phyloP scores from a whole-genome alignment of 768 basidiomycete genomes.

The Phaffia tasmanica region DNA sequence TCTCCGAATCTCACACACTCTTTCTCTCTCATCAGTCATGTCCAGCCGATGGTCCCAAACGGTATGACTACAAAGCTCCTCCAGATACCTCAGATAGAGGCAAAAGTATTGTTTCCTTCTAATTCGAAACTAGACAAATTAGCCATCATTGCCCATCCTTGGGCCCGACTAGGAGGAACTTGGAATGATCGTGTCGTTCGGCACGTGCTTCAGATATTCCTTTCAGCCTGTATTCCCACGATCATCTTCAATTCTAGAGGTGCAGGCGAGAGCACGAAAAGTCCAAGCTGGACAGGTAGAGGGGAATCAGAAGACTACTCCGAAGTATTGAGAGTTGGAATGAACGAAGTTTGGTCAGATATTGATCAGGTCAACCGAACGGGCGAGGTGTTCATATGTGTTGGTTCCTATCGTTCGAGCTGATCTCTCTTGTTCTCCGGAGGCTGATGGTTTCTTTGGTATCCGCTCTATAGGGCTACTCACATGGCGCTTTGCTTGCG shows the following conservation, averaged over 20 bases:
- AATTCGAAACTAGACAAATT: not conserved
- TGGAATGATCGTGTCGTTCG: conserved; percentile 5
- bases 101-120: not conserved
- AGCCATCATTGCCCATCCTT: conserved; percentile 9
- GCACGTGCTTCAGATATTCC: not conserved
- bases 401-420: not conserved
- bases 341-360: not conserved
- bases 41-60: no score
- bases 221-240: not conserved
- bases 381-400: conserved; percentile 9
- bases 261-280: not conserved
- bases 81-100: not conserved
- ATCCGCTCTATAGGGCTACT: conserved; percentile 6
- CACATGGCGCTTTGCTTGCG: conserved; percentile 4
- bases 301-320: not conserved
- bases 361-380: no score
- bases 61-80: not conserved
- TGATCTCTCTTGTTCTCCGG: no score
- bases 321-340: not conserved
- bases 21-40: no score
- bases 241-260: conserved; percentile 6
- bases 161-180: conserved; percentile 7
- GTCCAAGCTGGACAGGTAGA: conserved; percentile 6
- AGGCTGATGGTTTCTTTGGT: not conserved
- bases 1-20: no score